Evolutionary conservation across 1,284 basidiomycete genomes (phyloP).

Genomic region (Schizopora paradoxa): DNA sequence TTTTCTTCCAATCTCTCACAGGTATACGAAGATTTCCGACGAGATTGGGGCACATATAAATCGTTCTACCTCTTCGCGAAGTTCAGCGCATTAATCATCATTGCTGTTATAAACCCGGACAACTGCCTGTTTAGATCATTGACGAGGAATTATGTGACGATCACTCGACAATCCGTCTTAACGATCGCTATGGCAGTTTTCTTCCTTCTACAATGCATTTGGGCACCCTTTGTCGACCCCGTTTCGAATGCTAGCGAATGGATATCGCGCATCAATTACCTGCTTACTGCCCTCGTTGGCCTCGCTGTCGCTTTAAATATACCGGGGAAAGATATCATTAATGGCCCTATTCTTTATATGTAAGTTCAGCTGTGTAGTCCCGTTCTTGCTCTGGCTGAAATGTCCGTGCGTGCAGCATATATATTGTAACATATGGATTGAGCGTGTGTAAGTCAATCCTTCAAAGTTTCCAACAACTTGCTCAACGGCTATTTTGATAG

Average conservation of each 20-base stretch:
- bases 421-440: constrained; percentile 62
- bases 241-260: constrained; percentile 76
- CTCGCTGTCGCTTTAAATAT: constrained; percentile 53
- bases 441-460: constrained; percentile 44
- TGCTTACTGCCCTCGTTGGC: constrained; percentile 58
- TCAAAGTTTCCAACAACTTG: constrained; percentile 6
- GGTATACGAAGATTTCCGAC: constrained; percentile 50
- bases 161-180: constrained; percentile 63
- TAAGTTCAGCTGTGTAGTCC: constrained; percentile 30
- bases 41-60: constrained; percentile 62
- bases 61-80: constrained; percentile 64
- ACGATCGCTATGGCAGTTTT: constrained; percentile 54
- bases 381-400: background rate
- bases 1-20: background rate
- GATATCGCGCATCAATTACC: constrained; percentile 66
- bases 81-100: constrained; percentile 60
- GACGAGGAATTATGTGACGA: constrained; percentile 43
- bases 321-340: constrained; percentile 47
- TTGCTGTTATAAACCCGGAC: constrained; percentile 61
- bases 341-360: constrained; percentile 60
- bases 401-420: constrained; percentile 40
- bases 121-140: constrained; percentile 70
- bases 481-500: no score
- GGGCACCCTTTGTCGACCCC: constrained; percentile 65
- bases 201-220: constrained; percentile 55